Conservation (phyloP, 257 asterid species). For the Solanum peruvianum region DNA sequence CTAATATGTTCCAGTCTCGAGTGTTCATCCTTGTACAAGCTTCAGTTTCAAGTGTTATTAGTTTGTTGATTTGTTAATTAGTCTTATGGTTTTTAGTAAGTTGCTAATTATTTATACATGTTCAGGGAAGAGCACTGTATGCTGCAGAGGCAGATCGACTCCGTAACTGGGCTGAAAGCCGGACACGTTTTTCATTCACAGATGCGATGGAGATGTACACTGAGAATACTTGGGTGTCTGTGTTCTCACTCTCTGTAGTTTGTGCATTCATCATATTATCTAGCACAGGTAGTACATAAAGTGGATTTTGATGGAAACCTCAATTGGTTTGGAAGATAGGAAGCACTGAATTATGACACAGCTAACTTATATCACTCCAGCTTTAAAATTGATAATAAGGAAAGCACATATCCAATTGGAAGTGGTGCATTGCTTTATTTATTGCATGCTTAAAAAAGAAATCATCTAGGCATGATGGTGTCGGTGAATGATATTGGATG, state of each 20-base stretch:
- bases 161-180: slow-evolving; percentile 95
- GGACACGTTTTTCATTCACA: slow-evolving; percentile 80
- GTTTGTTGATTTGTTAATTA: background rate
- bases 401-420: background rate
- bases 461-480: background rate
- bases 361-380: background rate
- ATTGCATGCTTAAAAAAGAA: background rate
- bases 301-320: slow-evolving; percentile 12
- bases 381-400: background rate
- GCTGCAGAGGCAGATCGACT: slow-evolving; percentile 98
- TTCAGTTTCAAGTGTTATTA: background rate
- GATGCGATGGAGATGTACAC: slow-evolving; percentile 99
- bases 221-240: slow-evolving; percentile 91
- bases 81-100: background rate
- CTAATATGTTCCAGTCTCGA: background rate
- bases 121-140: slow-evolving; percentile 66
- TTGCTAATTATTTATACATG: background rate
- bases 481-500: background rate
- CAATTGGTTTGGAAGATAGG: background rate
- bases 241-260: slow-evolving; percentile 86
- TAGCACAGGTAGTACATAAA: slow-evolving; percentile 53
- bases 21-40: background rate
- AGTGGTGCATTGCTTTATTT: background rate
- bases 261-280: slow-evolving; percentile 94
- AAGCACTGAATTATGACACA: background rate